Evolutionary conservation across 2,329 filamentous ascomycete species (phyloP).

Genomic region (Fusarium cyanostomum): DNA sequence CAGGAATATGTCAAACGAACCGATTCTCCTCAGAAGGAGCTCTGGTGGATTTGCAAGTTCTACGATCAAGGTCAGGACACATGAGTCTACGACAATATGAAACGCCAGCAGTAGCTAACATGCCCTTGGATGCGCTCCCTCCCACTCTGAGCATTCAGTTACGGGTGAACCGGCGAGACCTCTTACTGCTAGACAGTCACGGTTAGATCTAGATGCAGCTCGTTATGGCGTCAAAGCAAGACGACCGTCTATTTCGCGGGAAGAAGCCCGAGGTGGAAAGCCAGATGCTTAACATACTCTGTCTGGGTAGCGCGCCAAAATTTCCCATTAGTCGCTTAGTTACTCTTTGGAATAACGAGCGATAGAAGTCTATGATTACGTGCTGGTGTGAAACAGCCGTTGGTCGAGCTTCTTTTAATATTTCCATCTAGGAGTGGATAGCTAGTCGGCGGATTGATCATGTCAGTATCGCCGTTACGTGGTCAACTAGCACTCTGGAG

Average conservation of each 20-base stretch:
- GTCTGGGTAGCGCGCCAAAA: neutral
- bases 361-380: conserved; percentile 2
- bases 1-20: conserved; percentile 7
- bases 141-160: conserved; percentile 18
- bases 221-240: neutral
- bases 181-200: conserved; percentile 16
- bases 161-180: conserved; percentile 15
- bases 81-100: neutral
- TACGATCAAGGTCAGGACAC: conserved; percentile 20
- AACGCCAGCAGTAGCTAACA: neutral
- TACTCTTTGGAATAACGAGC: conserved; percentile 4
- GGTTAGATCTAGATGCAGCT: conserved; percentile 27
- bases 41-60: conserved; percentile 25
- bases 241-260: neutral
- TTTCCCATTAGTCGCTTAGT: neutral
- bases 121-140: conserved; percentile 4
- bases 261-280: conserved; percentile 1
- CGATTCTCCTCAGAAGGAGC: neutral
- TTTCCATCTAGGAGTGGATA: conserved; percentile 11
- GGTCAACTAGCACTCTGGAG: too few species aligned
- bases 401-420: neutral
- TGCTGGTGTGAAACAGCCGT: neutral
- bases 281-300: conserved; percentile 1
- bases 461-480: neutral
- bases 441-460: neutral